Conservation (phyloP, 345 rosid species). For the Euphorbia tirucalli region DNA sequence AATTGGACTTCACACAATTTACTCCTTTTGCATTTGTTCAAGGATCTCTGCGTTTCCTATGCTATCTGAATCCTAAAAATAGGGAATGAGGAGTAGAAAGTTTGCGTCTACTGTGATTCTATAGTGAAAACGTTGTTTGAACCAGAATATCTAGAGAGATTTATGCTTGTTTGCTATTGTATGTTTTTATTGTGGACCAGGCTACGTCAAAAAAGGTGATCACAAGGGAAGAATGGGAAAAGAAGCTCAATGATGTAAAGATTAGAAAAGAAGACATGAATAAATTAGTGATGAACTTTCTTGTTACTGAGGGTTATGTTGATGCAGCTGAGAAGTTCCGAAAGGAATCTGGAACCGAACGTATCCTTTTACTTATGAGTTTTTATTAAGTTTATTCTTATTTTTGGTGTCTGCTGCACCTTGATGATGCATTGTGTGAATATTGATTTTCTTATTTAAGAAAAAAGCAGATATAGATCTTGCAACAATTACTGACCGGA, state of each 20-base stretch:
- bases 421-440: conserved; percentile 1
- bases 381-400: background rate
- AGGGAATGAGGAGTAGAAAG: background rate
- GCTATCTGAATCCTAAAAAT: background rate
- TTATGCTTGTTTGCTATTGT: background rate
- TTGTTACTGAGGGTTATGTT: conserved; percentile 93
- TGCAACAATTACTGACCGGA: conserved; percentile 81
- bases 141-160: background rate
- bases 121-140: background rate
- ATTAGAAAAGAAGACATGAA: conserved; percentile 96
- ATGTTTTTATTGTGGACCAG: conserved; percentile 29
- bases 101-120: background rate
- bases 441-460: conserved; percentile 41
- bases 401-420: conserved; percentile 1
- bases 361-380: conserved; percentile 54
- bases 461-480: conserved; percentile 91
- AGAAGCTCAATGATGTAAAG: conserved; percentile 79
- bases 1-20: background rate
- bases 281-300: conserved; percentile 94
- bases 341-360: conserved; percentile 89
- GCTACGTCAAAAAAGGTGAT: conserved; percentile 74
- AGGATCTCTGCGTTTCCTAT: background rate
- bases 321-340: conserved; percentile 92
- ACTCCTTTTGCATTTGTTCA: background rate
- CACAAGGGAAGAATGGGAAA: conserved; percentile 88